These are phyloP conservation scores for Yamadazyma akitaensis DNA, from an alignment of 805 yeast species.

Conservation along the genomic window DNA sequence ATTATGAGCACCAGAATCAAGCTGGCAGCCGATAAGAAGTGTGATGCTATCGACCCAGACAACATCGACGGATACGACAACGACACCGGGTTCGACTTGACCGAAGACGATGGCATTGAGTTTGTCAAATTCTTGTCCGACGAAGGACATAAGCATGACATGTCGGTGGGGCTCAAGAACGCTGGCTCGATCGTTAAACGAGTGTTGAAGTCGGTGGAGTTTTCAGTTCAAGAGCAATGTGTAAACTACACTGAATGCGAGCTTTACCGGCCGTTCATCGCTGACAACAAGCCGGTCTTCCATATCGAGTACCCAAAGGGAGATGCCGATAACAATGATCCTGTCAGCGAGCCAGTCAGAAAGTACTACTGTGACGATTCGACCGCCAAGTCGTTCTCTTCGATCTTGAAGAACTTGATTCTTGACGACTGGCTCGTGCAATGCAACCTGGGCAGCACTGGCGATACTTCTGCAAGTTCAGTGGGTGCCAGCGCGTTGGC, in stretches of 20 bases:
- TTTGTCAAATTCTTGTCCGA: constrained; percentile 21
- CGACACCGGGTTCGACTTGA: constrained; percentile 24
- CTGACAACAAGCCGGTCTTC: constrained; percentile 19
- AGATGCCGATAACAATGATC: constrained; percentile 6
- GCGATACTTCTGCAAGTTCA: neutral
- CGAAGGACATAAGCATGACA: constrained; percentile 15
- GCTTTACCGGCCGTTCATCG: constrained; percentile 13
- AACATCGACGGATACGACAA: constrained; percentile 27
- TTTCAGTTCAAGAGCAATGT: constrained; percentile 27
- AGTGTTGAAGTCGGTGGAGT: constrained; percentile 19
- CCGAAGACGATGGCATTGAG: constrained; percentile 19
- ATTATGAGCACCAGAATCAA: constrained; percentile 20
- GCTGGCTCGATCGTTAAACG: constrained; percentile 18
- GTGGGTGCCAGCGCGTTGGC: too few species aligned
- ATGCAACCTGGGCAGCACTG: neutral
- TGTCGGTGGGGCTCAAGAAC: constrained; percentile 25
- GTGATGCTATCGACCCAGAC: constrained; percentile 30
- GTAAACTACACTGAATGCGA: constrained; percentile 23
- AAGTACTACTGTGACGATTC: constrained; percentile 11
- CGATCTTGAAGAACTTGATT: constrained; percentile 21
- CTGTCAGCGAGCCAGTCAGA: constrained; percentile 2
- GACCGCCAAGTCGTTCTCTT: constrained; percentile 15
- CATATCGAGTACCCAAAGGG: constrained; percentile 27
- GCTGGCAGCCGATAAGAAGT: constrained; percentile 18
- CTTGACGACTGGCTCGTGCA: constrained; percentile 20